Base-by-base conservation (phyloP, 2,329 filamentous ascomycete species). In the Ilyonectria mors-panacis region DNA sequence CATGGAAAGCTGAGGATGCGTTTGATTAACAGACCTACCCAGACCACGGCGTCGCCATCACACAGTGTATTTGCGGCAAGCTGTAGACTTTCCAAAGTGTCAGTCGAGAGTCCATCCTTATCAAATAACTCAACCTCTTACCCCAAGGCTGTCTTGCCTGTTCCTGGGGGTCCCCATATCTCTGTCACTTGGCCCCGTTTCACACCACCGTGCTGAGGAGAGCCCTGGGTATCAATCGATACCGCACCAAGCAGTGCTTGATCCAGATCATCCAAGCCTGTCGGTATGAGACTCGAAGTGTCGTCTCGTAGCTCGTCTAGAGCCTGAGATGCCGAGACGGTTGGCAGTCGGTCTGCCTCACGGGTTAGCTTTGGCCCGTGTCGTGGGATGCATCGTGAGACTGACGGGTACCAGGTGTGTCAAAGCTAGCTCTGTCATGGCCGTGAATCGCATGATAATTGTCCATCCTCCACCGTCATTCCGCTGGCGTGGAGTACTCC, bases 91-190 rank as follows among this genome's bases (percentile, higher is more conserved):
- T 59, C 56, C n/a, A 54, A 21, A n/a, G 47, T 19, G 55, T 76
- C 45, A 75, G 69, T 30, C 63, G 54, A 44, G 35, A 57, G 19
- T 19, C 26, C 3, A 10, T 12, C 15, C 28, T 56, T 37, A 78
- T 67, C 65, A 51, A 65, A 54, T 17, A 53, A 17, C 47, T 28
- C 37, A 19, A 23, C 10, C 53, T 53, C 89, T 82, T 85, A 95
- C 93, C 91, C 93, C 73, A 98, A 84, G 13, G 92, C 86, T 4
- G 94, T 97, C 85, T 97, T 98, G 33, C 95, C 95, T 28, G 89
- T 89, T 2, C 94, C 95, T 9, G 94, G 92, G 12, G 95, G 94
- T 0, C 95, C 95, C 88, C 93, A 97, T 56, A 97, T 83, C 80
- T 98, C 95, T 4, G 93, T 93, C 47, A 97, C 86, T 78, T 94